phyloP scores from a whole-genome alignment of 176 grass and related monocot genomes.

The Triticum aestivum region DNA sequence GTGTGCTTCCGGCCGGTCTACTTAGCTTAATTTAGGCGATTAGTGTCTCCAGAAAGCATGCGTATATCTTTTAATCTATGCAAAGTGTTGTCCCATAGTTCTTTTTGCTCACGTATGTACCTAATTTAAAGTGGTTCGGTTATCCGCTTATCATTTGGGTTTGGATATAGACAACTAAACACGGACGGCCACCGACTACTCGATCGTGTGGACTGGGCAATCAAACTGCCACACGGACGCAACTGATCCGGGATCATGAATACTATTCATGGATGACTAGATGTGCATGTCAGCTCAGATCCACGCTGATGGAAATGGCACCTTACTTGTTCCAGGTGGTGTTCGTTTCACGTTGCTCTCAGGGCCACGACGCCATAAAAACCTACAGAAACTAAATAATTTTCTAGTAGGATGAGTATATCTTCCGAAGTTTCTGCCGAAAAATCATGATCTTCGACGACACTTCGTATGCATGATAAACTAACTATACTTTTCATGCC shows the following conservation, averaged over 20 bases:
- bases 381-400: background rate
- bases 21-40: conserved; percentile 21
- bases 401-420: background rate
- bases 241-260: conserved; percentile 1
- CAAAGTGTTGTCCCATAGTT: background rate
- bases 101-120: background rate
- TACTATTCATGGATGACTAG: background rate
- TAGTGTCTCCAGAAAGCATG: conserved; percentile 19
- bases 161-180: conserved; percentile 2
- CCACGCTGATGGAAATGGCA: background rate
- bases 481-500: too few relatives aligned
- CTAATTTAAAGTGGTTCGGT: background rate
- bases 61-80: background rate
- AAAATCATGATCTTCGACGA: background rate
- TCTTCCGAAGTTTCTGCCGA: background rate
- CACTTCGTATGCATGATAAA: background rate
- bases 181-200: background rate
- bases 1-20: background rate
- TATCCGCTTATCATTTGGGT: background rate
- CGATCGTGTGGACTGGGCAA: background rate
- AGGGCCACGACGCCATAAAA: background rate
- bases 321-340: background rate
- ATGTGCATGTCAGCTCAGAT: conserved; percentile 12
- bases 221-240: background rate
- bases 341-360: conserved; percentile 29